phyloP scores from a whole-genome alignment of 768 basidiomycete species.

The Tremella mesenterica region DNA sequence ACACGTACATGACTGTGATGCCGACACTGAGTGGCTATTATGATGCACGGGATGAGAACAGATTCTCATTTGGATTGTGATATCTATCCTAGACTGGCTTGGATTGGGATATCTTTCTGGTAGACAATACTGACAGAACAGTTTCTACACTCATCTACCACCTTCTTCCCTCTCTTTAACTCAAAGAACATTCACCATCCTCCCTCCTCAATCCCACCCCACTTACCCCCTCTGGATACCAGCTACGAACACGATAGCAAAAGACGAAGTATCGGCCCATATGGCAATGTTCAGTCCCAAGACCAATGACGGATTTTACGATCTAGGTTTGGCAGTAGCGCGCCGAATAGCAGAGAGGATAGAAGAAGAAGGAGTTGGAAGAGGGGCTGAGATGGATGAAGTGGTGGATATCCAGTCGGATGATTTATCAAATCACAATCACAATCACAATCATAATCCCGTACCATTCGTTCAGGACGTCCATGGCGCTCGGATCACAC shows the following conservation, averaged over 20 bases:
- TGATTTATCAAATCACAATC: not conserved
- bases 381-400: not conserved
- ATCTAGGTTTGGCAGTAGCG: constrained; percentile 63
- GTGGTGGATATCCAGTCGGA: not conserved
- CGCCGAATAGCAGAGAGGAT: constrained; percentile 43
- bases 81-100: too few relatives aligned
- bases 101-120: too few relatives aligned
- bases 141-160: constrained; percentile 73
- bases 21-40: too few relatives aligned
- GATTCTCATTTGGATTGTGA: too few relatives aligned
- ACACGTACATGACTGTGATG: not conserved
- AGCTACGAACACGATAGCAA: constrained; percentile 58
- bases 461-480: too few relatives aligned
- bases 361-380: constrained; percentile 29
- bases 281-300: constrained; percentile 74
- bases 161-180: constrained; percentile 55
- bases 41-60: too few relatives aligned
- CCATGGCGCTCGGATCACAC: not conserved
- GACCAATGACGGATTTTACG: constrained; percentile 84
- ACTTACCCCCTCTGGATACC: constrained; percentile 53
- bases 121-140: constrained; percentile 40
- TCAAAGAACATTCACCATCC: constrained; percentile 66
- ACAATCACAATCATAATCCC: not conserved
- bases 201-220: constrained; percentile 51
- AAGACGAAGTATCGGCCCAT: constrained; percentile 76